Evolutionary conservation across 805 yeast species (phyloP), one percentile per base, ranked within the genome.

Genomic region (Wickerhamiella azymoides): DNA sequence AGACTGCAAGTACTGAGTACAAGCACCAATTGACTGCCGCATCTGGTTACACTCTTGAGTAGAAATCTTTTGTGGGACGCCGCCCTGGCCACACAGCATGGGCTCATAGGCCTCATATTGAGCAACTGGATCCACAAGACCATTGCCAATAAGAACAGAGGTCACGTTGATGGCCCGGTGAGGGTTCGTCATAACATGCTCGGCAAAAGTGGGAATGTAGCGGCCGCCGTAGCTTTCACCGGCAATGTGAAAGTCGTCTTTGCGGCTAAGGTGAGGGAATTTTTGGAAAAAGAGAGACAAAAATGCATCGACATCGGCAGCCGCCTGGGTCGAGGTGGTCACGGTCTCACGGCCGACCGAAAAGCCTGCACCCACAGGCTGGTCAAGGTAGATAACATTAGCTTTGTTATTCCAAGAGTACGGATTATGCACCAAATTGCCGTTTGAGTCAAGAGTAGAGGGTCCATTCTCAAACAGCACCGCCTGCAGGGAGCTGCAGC

Each of bases 201-300:
- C 68, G 17, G 80, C 80, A 56, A 76, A 83, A 9, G 74, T 83
- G 17, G 98, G 98, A 53, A 88, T 82, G 65, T 89, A 88, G 60
- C 85, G 93, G 43, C 96, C 96, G 16, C 89, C 96, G 58, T 88
- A 86, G 8, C 93, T 81, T 61, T 86, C 96, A 54, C 96, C 96
- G 38, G 95, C 80, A 60, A 86, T 82, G 63, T 85, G 94, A 73
- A 86, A 82, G 41, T 71, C 70, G 47, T 48, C 40, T 47, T 70
- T 62, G 27, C 68, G 57, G 60, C 77, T 77, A n/a, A 41, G 18
- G 57, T 84, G 74, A 30, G 95, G 93, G 71, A 84, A 85, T 56
- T 78, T 77, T 60, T 78, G 74, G 72, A 79, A 89, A 67, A 89
- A 88, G 53, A 86, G 68, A 55, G 79, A 79, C 59, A 89, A 69